Conservation (phyloP, 1,284 basidiomycete genomes). For the Microbotryum violaceum region DNA sequence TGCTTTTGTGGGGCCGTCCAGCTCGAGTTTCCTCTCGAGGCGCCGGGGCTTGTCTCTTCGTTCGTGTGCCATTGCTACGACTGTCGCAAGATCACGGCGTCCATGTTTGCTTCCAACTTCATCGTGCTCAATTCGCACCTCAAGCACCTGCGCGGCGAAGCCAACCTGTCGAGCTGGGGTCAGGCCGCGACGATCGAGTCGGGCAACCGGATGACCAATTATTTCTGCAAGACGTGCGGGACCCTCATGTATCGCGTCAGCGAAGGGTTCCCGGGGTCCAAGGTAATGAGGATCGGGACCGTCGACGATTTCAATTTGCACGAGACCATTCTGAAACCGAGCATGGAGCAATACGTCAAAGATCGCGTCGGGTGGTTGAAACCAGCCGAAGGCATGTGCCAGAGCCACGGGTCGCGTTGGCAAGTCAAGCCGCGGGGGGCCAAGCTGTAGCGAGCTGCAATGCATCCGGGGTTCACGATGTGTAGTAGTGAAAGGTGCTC, state of each 20-base stretch:
- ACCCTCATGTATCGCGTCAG: constrained; percentile 39
- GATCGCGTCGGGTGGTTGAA: constrained; percentile 37
- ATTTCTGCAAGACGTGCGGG: constrained; percentile 41
- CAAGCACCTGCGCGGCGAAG: constrained; percentile 36
- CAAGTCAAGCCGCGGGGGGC: no score
- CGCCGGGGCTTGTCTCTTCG: constrained; percentile 35
- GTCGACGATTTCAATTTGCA: constrained; percentile 40
- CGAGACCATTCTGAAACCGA: constrained; percentile 37
- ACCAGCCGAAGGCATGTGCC: constrained; percentile 19
- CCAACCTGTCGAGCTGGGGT: constrained; percentile 33
- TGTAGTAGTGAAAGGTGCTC: no score
- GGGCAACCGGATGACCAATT: constrained; percentile 39
- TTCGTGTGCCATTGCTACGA: constrained; percentile 42
- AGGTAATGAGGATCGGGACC: constrained; percentile 37
- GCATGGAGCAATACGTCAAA: constrained; percentile 37
- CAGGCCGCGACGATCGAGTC: constrained; percentile 33
- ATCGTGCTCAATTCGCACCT: constrained; percentile 34
- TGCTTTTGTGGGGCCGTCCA: constrained; percentile 41
- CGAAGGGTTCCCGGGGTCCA: constrained; percentile 28
- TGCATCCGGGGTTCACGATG: no score
- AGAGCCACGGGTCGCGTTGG: no score
- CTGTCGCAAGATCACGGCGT: constrained; percentile 40
- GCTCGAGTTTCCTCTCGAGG: constrained; percentile 36
- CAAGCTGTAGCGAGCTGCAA: no score
- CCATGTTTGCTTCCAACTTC: constrained; percentile 41